A percentile compares a stretch with the other conserved stretches of the same genome.
phyloP scores from a whole-genome alignment of 495 filamentous ascomycete genomes.

The Usnea hakonensis region DNA sequence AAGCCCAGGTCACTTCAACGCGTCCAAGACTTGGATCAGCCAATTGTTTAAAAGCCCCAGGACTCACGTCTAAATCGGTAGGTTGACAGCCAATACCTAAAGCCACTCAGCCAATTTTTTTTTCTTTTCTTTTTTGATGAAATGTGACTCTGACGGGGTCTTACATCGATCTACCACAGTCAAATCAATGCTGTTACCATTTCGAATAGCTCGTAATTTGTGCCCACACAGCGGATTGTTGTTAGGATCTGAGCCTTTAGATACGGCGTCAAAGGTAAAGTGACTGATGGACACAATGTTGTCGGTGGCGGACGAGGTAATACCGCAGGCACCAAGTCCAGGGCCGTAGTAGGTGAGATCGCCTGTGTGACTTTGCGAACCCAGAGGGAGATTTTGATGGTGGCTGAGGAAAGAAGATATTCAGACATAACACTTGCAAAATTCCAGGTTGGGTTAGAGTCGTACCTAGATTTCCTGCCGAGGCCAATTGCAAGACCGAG shows the following conservation, averaged over 20 bases:
- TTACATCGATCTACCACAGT: conserved; percentile 69
- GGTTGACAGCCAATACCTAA: conserved; percentile 47
- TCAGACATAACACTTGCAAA: not conserved
- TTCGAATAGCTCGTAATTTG: conserved; percentile 49
- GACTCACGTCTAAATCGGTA: conserved; percentile 60
- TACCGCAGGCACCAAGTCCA: conserved; percentile 64
- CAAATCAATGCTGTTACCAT: conserved; percentile 53
- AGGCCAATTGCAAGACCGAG: conserved; percentile 51
- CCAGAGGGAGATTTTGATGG: conserved; percentile 35
- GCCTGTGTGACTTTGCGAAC: conserved; percentile 44
- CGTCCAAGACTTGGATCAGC: conserved; percentile 49
- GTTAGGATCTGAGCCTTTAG: conserved; percentile 54
- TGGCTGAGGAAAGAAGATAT: conserved; percentile 31
- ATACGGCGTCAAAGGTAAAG: conserved; percentile 56
- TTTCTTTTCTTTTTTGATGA: not conserved
- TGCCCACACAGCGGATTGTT: conserved; percentile 62
- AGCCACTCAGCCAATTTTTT: not conserved
- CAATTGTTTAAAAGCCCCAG: conserved; percentile 51
- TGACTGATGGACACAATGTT: conserved; percentile 60
- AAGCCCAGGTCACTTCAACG: conserved; percentile 59
- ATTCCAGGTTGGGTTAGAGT: conserved; percentile 13
- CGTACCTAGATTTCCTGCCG: conserved; percentile 21
- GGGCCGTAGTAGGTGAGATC: conserved; percentile 66
- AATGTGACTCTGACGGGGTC: not conserved
- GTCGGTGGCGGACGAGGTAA: conserved; percentile 43